phyloP scores from a whole-genome alignment of 768 basidiomycete species.

The Russula earlei region DNA sequence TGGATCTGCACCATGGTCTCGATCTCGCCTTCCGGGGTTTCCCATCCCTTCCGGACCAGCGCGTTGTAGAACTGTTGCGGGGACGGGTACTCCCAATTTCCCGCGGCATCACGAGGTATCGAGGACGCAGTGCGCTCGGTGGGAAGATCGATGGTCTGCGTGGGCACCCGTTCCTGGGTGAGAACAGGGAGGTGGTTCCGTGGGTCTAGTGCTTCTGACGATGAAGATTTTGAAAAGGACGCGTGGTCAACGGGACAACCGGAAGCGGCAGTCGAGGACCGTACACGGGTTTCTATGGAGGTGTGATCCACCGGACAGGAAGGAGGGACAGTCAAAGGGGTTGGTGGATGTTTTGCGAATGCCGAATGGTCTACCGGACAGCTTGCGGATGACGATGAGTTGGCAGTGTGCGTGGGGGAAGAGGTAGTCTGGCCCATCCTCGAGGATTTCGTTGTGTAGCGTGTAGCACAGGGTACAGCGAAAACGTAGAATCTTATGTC shows the following conservation, averaged over 20 bases:
- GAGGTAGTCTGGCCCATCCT: constrained; percentile 14
- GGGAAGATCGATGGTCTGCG: constrained; percentile 54
- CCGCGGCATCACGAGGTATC: constrained; percentile 60
- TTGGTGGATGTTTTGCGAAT: neutral
- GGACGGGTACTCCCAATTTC: constrained; percentile 89
- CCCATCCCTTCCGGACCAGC: constrained; percentile 91
- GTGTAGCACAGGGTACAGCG: too few relatives aligned
- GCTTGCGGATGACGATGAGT: constrained; percentile 10
- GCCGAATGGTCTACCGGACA: constrained; percentile 19
- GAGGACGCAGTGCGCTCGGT: constrained; percentile 70
- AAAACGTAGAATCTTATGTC: too few relatives aligned
- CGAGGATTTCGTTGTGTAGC: neutral
- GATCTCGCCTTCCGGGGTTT: constrained; percentile 91
- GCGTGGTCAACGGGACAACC: constrained; percentile 34
- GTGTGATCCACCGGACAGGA: constrained; percentile 19
- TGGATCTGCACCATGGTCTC: constrained; percentile 98
- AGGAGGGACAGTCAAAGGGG: constrained; percentile 16
- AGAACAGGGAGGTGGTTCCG: constrained; percentile 86
- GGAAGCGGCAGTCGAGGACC: constrained; percentile 20
- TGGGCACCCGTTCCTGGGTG: constrained; percentile 52
- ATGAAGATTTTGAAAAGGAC: constrained; percentile 7
- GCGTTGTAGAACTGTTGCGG: constrained; percentile 99
- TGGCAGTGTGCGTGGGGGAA: neutral
- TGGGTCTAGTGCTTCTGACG: constrained; percentile 48
- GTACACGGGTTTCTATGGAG: constrained; percentile 12